These are phyloP conservation scores for Salisapilia sapeloensis DNA, from an alignment of 352 stramenopile species.

Conservation along the genomic window DNA sequence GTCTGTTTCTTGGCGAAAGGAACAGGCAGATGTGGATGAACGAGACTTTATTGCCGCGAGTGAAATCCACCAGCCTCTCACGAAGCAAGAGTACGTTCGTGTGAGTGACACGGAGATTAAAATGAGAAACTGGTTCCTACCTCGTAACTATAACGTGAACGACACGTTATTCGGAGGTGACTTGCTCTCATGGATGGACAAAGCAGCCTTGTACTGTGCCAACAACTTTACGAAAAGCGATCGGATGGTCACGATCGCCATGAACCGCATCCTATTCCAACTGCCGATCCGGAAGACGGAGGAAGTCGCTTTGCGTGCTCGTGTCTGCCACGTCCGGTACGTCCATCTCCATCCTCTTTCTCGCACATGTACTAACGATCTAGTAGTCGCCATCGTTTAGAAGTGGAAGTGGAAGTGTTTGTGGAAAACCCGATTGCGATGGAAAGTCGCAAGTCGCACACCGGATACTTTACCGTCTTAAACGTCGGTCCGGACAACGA, in stretches of 20 bases:
- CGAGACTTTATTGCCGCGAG: constrained; percentile 4
- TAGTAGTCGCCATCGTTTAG: constrained; percentile 1
- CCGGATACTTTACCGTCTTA: constrained; percentile 7
- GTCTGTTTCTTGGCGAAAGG: constrained; percentile 8
- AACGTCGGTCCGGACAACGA: constrained; percentile 3
- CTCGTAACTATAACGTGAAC: constrained; percentile 7
- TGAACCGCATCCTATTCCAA: constrained; percentile 9
- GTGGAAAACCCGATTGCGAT: constrained; percentile 1
- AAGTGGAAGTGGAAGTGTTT: constrained; percentile 7
- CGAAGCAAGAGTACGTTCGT: constrained; percentile 7
- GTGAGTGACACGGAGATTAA: constrained; percentile 1
- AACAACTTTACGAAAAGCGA: constrained; percentile 7
- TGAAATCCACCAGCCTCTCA: constrained; percentile 6
- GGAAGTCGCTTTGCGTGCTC: constrained; percentile 5
- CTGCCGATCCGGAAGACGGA: constrained; percentile 5
- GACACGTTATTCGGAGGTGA: constrained; percentile 8
- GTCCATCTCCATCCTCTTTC: neutral
- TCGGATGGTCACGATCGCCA: constrained; percentile 6
- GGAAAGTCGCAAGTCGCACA: constrained; percentile 6
- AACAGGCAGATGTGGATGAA: constrained; percentile 12
- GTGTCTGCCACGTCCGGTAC: constrained; percentile 4
- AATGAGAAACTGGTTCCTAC: constrained; percentile 5
- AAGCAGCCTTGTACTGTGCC: constrained; percentile 5
- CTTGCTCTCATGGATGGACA: constrained; percentile 8
- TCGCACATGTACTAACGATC: neutral